Conservation (phyloP, 306 rosid species). For the Lagenaria siceraria region DNA sequence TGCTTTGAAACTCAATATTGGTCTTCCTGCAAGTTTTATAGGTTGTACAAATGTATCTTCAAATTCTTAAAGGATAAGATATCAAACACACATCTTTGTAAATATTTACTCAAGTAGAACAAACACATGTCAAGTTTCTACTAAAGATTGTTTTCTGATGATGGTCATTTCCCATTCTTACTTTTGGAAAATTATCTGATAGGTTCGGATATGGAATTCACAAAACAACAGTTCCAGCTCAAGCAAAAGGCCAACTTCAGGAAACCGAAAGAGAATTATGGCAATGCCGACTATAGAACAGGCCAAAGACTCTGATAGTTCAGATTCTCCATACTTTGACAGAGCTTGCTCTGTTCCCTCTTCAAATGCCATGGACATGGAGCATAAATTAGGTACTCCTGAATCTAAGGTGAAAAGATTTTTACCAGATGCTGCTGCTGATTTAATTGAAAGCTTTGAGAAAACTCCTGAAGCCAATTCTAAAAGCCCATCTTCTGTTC, state of each 20-base stretch:
- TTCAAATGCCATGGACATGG: slow-evolving; percentile 17
- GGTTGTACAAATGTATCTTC: too few species aligned
- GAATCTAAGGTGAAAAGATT: slow-evolving; percentile 31
- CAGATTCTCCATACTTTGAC: slow-evolving; percentile 2
- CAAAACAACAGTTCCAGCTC: slow-evolving; percentile 24
- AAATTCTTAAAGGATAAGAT: too few species aligned
- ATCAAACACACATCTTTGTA: background rate
- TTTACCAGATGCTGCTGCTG: slow-evolving; percentile 20
- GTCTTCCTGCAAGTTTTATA: too few species aligned
- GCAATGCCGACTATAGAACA: slow-evolving; percentile 48
- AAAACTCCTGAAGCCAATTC: slow-evolving; percentile 62
- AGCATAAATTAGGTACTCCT: slow-evolving; percentile 40
- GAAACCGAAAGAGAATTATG: slow-evolving; percentile 66
- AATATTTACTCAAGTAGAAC: background rate
- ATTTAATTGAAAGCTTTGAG: slow-evolving; percentile 25
- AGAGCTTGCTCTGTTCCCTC: slow-evolving; percentile 5
- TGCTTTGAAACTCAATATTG: too few species aligned
- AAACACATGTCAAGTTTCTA: background rate
- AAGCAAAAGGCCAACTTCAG: slow-evolving; percentile 25
- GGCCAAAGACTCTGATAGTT: slow-evolving; percentile 13
- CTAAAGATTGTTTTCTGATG: background rate
- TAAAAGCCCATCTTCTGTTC: slow-evolving; percentile 84
- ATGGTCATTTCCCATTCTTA: background rate
- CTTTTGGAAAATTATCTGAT: slow-evolving; percentile 4
- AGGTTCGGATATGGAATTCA: slow-evolving; percentile 72